These are phyloP conservation scores for Colletotrichum sp. DNA, from an alignment of 2,329 filamentous ascomycete genomes.

Conservation along the genomic window DNA sequence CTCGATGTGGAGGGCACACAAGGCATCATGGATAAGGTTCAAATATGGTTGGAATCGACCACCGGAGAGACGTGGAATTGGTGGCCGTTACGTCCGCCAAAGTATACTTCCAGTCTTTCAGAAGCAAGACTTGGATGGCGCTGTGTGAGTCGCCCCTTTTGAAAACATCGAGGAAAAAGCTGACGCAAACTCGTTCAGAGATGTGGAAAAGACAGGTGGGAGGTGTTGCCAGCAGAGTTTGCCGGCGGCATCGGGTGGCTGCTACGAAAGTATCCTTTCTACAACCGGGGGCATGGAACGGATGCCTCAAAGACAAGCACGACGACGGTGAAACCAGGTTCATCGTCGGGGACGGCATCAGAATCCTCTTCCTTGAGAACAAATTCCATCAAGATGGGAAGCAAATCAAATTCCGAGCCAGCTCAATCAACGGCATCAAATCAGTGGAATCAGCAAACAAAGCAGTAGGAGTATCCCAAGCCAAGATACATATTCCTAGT, in stretches of 20 bases:
- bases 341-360: neutral
- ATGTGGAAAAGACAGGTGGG: neutral
- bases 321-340: neutral
- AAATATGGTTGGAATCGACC: neutral
- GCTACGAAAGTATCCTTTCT: neutral
- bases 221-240: neutral
- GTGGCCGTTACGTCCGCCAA: neutral
- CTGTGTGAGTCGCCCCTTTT: neutral
- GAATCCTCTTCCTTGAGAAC: neutral
- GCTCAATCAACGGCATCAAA: neutral
- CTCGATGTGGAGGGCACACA: neutral
- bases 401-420: neutral
- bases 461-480: neutral
- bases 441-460: neutral
- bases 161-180: neutral
- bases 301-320: neutral
- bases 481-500: neutral
- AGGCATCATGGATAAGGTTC: neutral
- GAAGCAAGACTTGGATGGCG: neutral
- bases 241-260: neutral
- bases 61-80: neutral
- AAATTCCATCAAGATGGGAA: neutral
- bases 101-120: neutral
- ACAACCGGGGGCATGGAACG: neutral
- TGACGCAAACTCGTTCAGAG: neutral